Evolutionary conservation across 2,329 filamentous ascomycete genomes (phyloP).

Genomic region (Penicillium sp.): DNA sequence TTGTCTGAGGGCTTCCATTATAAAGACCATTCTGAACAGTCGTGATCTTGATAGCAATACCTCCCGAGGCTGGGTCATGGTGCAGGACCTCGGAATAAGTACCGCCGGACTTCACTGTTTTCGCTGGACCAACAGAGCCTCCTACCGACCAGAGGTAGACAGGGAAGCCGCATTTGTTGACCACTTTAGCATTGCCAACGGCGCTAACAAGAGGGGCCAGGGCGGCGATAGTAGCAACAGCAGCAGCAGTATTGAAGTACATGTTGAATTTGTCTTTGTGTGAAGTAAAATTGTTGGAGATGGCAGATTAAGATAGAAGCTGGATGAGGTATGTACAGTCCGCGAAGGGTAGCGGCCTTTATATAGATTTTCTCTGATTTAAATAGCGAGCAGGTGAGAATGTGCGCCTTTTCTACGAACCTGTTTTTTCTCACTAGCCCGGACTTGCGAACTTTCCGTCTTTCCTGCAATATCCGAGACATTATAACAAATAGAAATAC

Average conservation of each 20-base stretch:
- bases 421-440: no score
- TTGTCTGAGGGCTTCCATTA: constrained; percentile 42
- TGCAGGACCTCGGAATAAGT: constrained; percentile 42
- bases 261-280: constrained; percentile 29
- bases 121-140: constrained; percentile 32
- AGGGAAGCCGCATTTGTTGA: constrained; percentile 42
- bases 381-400: no score
- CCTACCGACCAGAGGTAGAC: constrained; percentile 39
- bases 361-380: no score
- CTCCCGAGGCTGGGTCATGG: constrained; percentile 43
- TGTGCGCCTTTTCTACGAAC: no score
- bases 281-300: no score
- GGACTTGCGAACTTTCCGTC: not conserved
- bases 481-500: not conserved
- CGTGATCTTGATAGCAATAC: constrained; percentile 49
- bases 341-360: no score
- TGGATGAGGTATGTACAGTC: no score
- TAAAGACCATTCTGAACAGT: constrained; percentile 40
- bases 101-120: constrained; percentile 36
- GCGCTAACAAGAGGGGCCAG: constrained; percentile 38
- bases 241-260: constrained; percentile 36
- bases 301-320: no score
- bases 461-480: not conserved
- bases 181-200: constrained; percentile 43
- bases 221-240: constrained; percentile 36